Evolutionary conservation across 1,139 yeast species (phyloP), one percentile per base, ranked within the genome.

Genomic region (Magnusiomyces tetraspermus): DNA sequence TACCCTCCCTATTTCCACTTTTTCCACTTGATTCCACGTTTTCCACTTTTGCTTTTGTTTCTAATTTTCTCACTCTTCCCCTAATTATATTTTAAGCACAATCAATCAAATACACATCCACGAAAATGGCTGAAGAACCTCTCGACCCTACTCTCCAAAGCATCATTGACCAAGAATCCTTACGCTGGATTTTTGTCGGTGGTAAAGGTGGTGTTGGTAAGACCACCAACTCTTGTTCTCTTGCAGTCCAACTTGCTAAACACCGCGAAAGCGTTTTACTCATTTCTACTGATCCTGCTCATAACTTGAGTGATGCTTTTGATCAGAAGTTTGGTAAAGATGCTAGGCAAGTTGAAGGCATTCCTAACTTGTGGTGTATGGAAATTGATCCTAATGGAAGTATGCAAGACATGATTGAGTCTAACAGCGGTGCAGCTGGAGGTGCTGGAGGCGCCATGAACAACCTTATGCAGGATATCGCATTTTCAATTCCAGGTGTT

Each of bases 171-270:
- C 76, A 72, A 56, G 64, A 61, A 53, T 58, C 92, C 19, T 78
- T 92, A 64, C 86, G 86, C 65, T 92, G 98, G 98, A 85, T 92
- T 60, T 92, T 92, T 66, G 97, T 90, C 44, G 98, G 98, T 57
- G 98, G 98, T 63, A 92, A 92, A 75, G 98, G 98, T 67, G 98
- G 98, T 71, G 98, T 92, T 41, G 98, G 98, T 61, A 92, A 92
- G 69, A 92, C 98, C 60, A 92, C 98, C 46, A 87, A 97, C 2
- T 90, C 97, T 0, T 90, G 96, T 50, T 89, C 97, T 23, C 78
- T 92, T 60, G 96, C 98, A 28, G 86, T 90, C 56, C 97, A 92
- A 71, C 73, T 88, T 55, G 82, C 86, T 54, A 83, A 87, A 66
- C 92, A 94, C 51, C 67, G 79, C 31, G 90, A 87, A 60, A 83